Evolutionary conservation across 2,329 filamentous ascomycete species (phyloP).

Genomic region (Arthroderma sp.): DNA sequence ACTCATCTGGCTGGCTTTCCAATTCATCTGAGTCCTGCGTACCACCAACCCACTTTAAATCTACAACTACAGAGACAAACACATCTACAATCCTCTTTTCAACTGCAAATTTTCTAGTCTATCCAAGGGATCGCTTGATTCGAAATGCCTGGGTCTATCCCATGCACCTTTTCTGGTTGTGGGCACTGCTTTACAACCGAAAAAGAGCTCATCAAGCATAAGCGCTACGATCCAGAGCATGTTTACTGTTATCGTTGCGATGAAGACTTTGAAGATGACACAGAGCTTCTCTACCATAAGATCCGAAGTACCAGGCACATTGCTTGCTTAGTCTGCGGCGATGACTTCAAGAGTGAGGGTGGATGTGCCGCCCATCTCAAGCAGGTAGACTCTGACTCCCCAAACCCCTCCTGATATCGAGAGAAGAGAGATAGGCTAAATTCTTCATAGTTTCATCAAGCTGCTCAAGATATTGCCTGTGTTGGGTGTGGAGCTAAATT

Average conservation of each 20-base stretch:
- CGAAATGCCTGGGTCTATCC: slow-evolving; percentile 13
- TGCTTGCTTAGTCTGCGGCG: slow-evolving; percentile 43
- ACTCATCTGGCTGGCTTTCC: too few relatives aligned
- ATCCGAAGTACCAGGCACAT: slow-evolving; percentile 34
- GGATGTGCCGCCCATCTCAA: slow-evolving; percentile 41
- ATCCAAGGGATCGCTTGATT: too few relatives aligned
- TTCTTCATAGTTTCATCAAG: slow-evolving; percentile 32
- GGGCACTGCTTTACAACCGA: slow-evolving; percentile 30
- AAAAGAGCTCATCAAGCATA: slow-evolving; percentile 39
- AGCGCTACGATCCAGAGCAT: slow-evolving; percentile 28
- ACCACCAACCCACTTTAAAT: too few relatives aligned
- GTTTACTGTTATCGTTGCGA: slow-evolving; percentile 31
- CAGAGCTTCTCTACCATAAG: slow-evolving; percentile 37
- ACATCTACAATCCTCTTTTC: too few relatives aligned
- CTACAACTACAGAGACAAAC: too few relatives aligned
- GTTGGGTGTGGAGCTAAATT: slow-evolving; percentile 35
- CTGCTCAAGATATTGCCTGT: slow-evolving; percentile 39
- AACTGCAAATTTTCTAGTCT: too few relatives aligned
- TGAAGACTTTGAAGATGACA: slow-evolving; percentile 34
- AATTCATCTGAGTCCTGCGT: too few relatives aligned
- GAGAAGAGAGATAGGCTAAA: slow-evolving; percentile 1
- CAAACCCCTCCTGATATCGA: background rate
- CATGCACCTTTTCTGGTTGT: slow-evolving; percentile 37
- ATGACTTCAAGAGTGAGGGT: slow-evolving; percentile 41
- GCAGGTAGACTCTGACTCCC: slow-evolving; percentile 22